phyloP scores from a whole-genome alignment of 495 filamentous ascomycete species.

The Penicillium lividum region DNA sequence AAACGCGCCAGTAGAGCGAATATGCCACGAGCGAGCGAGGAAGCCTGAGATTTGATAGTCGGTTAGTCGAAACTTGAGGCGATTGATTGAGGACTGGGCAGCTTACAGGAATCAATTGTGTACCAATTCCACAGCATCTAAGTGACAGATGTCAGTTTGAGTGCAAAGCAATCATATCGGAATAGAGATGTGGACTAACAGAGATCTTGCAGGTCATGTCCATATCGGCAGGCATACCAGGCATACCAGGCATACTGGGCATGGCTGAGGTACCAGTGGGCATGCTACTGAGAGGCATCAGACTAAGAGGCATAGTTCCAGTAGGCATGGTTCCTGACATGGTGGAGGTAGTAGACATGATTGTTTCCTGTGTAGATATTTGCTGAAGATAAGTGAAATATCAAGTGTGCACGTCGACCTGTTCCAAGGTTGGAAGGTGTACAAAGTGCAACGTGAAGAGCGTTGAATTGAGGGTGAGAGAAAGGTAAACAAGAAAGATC shows the following conservation, averaged over 20 bases:
- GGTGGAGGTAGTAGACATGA: not conserved
- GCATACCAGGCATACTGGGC: slow-evolving; percentile 19
- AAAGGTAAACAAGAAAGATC: slow-evolving; percentile 1
- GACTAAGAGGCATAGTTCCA: not conserved
- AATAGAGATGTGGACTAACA: slow-evolving; percentile 22
- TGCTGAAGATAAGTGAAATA: not conserved
- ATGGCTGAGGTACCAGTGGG: slow-evolving; percentile 7
- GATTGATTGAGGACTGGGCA: not conserved
- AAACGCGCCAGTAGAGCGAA: slow-evolving; percentile 61
- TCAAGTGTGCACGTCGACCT: not conserved
- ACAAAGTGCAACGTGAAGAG: not conserved
- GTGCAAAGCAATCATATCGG: slow-evolving; percentile 11
- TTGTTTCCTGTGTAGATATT: not conserved
- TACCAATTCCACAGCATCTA: slow-evolving; percentile 83
- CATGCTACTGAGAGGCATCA: not conserved
- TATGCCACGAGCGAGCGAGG: slow-evolving; percentile 64
- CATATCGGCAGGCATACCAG: slow-evolving; percentile 17
- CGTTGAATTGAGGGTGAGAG: not conserved
- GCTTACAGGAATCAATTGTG: slow-evolving; percentile 62
- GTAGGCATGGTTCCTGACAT: not conserved
- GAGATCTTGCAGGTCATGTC: slow-evolving; percentile 44
- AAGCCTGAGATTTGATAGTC: slow-evolving; percentile 47
- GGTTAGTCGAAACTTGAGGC: slow-evolving; percentile 12
- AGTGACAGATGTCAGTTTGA: slow-evolving; percentile 4
- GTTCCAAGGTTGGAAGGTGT: not conserved